Conservation (phyloP, 768 basidiomycete species). For the Leccinum longicurvipes region DNA sequence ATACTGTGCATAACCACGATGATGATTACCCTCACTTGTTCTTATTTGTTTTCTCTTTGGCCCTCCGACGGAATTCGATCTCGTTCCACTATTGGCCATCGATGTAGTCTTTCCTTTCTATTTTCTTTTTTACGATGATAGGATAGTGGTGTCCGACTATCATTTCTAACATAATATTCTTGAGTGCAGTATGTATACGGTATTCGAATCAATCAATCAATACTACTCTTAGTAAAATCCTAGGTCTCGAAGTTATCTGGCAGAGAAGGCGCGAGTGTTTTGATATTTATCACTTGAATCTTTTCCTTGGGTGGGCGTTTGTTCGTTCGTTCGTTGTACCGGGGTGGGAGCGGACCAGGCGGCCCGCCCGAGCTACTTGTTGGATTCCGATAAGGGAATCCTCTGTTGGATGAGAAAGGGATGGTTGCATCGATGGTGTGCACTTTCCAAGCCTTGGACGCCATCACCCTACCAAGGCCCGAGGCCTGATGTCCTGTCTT, state of each 20-base stretch:
- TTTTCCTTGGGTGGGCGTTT: not conserved
- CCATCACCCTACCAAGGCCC: too few species aligned
- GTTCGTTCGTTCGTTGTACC: too few species aligned
- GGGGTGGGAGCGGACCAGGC: not conserved
- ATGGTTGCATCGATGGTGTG: not conserved
- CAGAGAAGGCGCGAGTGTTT: not conserved
- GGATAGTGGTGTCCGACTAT: slow-evolving; percentile 15
- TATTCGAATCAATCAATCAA: not conserved
- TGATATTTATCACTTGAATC: not conserved
- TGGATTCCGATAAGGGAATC: not conserved
- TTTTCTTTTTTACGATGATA: slow-evolving; percentile 1
- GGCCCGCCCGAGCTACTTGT: not conserved
- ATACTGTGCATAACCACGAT: slow-evolving; percentile 23
- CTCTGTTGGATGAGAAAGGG: not conserved
- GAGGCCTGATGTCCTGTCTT: too few species aligned
- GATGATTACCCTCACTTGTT: slow-evolving; percentile 3
- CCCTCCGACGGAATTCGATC: not conserved
- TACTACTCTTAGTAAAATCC: not conserved
- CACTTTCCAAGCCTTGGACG: too few species aligned
- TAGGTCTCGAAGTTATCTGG: too few species aligned
- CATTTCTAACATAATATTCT: slow-evolving; percentile 13
- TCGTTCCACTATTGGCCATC: not conserved
- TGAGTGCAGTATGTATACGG: slow-evolving; percentile 1
- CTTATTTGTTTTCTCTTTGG: not conserved
- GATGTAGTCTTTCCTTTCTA: not conserved